Percentiles rank a stretch among this genome's conserved stretches.
Evolutionary conservation across 768 basidiomycete species (phyloP).

Genomic region (Leccinum barrowsii): DNA sequence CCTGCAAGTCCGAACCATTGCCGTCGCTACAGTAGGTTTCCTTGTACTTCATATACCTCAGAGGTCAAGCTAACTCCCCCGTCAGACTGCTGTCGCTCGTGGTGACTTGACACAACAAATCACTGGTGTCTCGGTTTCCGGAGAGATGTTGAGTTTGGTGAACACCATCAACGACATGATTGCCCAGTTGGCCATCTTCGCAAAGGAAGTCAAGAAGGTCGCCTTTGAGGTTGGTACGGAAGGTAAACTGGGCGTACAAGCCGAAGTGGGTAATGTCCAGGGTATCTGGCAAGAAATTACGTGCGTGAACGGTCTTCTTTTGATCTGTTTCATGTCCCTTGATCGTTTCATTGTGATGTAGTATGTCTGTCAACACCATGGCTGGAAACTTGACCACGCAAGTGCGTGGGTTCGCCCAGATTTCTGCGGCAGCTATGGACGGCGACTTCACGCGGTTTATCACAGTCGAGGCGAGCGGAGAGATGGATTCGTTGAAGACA

Average conservation of each 20-base stretch:
- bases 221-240: conserved; percentile 97
- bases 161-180: conserved; percentile 96
- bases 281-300: conserved; percentile 99
- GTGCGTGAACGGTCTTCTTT: conserved; percentile 42
- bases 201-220: conserved; percentile 87
- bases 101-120: conserved; percentile 96
- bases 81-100: conserved; percentile 83
- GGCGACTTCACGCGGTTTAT: conserved; percentile 99
- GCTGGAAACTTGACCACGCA: conserved; percentile 94
- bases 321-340: neutral
- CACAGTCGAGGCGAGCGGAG: conserved; percentile 96
- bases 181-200: conserved; percentile 65
- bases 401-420: conserved; percentile 98
- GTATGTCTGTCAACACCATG: conserved; percentile 97
- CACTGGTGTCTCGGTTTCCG: conserved; percentile 85
- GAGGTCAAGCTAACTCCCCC: neutral
- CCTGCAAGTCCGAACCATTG: conserved; percentile 89
- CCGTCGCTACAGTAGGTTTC: conserved; percentile 76
- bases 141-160: conserved; percentile 94
- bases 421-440: conserved; percentile 97
- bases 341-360: conserved; percentile 27
- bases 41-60: neutral
- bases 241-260: conserved; percentile 97
- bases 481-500: conserved; percentile 99
- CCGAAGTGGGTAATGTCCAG: conserved; percentile 94